Evolutionary conservation across 2,329 filamentous ascomycete species (phyloP), one percentile per base, ranked within the genome.

Genomic region (Cladosporium halotolerans): DNA sequence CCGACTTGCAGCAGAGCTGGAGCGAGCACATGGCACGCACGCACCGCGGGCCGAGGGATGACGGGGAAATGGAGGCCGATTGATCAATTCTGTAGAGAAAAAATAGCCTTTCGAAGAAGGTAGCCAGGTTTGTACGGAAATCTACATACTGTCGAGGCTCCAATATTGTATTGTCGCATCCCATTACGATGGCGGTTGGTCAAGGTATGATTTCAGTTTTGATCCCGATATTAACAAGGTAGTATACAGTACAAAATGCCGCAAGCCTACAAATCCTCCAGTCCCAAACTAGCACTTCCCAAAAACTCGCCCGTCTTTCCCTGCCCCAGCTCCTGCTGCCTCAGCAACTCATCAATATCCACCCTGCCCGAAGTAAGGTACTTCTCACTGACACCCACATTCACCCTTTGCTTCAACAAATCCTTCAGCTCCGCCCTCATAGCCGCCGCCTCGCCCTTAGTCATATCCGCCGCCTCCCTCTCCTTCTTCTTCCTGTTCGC

Each of bases 361-460:
- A 96, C 81, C n/a, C 81, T 76, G 0, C 89, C 88, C n/a, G 82
- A 81, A 0, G 89, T 88, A 56, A 96, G 76, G 70, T 96, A 97
- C 63, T 79, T 81, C 72, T 91, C 89, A 65, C 88, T 95, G 23
- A 96, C 88, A 6, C 92, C 91, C 13, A 89, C 78, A 65, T 96
- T 96, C 53, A 96, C 81, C 55, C 88, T 80, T 69, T 85, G 80
- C 3, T 76, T 76, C 64, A 97, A 70, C 61, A 95, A 69, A 41
- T 80, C 78, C 62, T 81, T 85, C 63, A 97, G 70, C 71, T 95
- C 84, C 0, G 83, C 86, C 60, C 82, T 81, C 67, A 93, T 70
- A 0, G 76, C 79, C 1, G 77, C 82, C 63, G 95, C 69, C 68
- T 96, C 88, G 0, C 76, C 83, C 71, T 93, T 96, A 2, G 78